phyloP scores from a whole-genome alignment of 2,329 filamentous ascomycete species.

The Fusarium drepaniforme region DNA sequence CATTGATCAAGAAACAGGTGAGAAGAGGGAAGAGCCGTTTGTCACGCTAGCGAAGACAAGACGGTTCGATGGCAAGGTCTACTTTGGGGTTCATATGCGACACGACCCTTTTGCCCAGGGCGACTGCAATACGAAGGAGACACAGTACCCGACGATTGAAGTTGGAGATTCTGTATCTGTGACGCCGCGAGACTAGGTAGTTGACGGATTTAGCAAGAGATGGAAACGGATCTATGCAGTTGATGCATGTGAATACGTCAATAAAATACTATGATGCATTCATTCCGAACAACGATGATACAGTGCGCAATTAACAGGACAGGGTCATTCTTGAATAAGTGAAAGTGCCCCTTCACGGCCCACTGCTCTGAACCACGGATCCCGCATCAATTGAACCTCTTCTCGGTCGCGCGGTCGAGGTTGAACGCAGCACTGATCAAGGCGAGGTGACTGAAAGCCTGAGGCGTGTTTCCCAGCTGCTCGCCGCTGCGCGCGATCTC shows the following conservation, averaged over 20 bases:
- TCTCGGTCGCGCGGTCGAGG: conserved; percentile 65
- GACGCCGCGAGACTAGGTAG: conserved; percentile 1
- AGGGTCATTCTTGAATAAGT: neutral
- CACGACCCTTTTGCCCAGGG: conserved; percentile 49
- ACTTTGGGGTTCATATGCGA: conserved; percentile 87
- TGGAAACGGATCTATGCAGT: neutral
- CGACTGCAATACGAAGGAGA: conserved; percentile 23
- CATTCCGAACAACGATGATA: neutral
- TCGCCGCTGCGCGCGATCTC: conserved; percentile 82
- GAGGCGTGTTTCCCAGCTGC: conserved; percentile 83
- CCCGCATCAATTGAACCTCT: conserved; percentile 35
- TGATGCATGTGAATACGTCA: conserved; percentile 1
- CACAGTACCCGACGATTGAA: conserved; percentile 55
- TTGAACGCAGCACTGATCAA: conserved; percentile 84
- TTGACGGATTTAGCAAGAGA: neutral
- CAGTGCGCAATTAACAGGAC: neutral
- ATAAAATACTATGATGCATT: neutral
- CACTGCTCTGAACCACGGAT: conserved; percentile 11
- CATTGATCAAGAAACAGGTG: conserved; percentile 85
- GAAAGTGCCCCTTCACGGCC: neutral
- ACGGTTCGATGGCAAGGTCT: conserved; percentile 84
- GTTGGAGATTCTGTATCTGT: conserved; percentile 61
- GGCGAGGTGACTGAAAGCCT: conserved; percentile 82
- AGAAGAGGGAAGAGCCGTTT: conserved; percentile 86
- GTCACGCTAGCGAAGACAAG: conserved; percentile 89